Evolutionary conservation across 805 yeast genomes (phyloP).

Genomic region (Saturnispora bothae): DNA sequence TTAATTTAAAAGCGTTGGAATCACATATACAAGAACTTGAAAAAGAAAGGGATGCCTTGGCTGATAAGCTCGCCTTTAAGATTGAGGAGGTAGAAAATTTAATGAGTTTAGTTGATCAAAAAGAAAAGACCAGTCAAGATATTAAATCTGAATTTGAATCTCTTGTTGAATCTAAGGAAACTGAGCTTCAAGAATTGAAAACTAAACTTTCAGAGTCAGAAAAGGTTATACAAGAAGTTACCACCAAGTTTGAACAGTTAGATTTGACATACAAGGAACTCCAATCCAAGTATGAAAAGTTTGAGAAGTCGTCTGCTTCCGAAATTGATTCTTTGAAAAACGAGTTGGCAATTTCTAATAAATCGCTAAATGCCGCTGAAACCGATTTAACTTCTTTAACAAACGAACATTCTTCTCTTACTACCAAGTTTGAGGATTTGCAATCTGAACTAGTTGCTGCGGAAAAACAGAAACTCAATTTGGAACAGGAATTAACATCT

Average conservation of each 20-base stretch:
- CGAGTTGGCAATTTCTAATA: neutral
- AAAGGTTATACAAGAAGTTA: neutral
- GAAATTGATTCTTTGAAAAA: neutral
- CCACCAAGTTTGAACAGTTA: neutral
- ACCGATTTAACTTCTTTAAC: neutral
- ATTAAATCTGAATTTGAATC: neutral
- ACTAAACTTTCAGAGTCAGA: constrained; percentile 1
- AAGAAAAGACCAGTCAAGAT: neutral
- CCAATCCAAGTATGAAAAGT: neutral
- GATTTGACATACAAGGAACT: neutral
- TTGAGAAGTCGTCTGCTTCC: neutral
- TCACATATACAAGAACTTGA: no score
- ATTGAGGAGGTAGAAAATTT: neutral
- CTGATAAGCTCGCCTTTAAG: neutral
- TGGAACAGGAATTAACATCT: neutral
- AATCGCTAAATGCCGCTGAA: neutral
- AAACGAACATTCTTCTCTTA: no score
- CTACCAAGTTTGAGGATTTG: no score
- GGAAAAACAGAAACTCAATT: neutral
- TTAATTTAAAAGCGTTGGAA: no score
- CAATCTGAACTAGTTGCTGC: neutral
- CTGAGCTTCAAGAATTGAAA: neutral
- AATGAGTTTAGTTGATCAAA: neutral
- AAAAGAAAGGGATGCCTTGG: no score
- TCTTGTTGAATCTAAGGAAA: neutral